Percentiles rank a stretch among this genome's conserved stretches.
These are phyloP conservation scores for Leccinum disarticulatum DNA, from an alignment of 768 basidiomycete species.

Conservation along the genomic window DNA sequence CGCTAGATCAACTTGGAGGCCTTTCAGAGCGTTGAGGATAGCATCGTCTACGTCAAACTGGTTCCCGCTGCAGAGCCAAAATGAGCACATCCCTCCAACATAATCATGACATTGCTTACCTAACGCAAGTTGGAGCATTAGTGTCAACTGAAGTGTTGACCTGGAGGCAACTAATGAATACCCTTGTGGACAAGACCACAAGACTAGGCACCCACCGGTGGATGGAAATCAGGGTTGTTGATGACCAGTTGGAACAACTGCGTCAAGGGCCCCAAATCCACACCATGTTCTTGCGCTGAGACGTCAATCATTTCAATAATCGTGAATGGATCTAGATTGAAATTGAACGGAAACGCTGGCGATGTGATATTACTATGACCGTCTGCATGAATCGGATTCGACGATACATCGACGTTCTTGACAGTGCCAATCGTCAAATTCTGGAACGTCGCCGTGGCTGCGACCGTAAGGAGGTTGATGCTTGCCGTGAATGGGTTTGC, in stretches of 20 bases:
- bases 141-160: slow-evolving; percentile 56
- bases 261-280: slow-evolving; percentile 60
- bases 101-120: slow-evolving; percentile 33
- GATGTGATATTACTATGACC: slow-evolving; percentile 63
- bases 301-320: slow-evolving; percentile 57
- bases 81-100: slow-evolving; percentile 4
- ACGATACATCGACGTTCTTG: slow-evolving; percentile 51
- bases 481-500: slow-evolving; percentile 72
- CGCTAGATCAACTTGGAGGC: slow-evolving; percentile 56
- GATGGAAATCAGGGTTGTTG: slow-evolving; percentile 49
- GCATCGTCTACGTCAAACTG: slow-evolving; percentile 63
- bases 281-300: slow-evolving; percentile 51
- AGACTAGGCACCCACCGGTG: slow-evolving; percentile 39
- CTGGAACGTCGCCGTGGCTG: slow-evolving; percentile 54
- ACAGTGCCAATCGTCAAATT: slow-evolving; percentile 59
- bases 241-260: slow-evolving; percentile 55
- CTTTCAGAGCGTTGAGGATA: slow-evolving; percentile 60
- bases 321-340: slow-evolving; percentile 61
- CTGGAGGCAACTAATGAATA: slow-evolving; percentile 29
- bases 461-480: slow-evolving; percentile 59
- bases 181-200: neutral
- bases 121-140: slow-evolving; percentile 55
- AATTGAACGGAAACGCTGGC: slow-evolving; percentile 53
- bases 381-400: slow-evolving; percentile 55
- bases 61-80: slow-evolving; percentile 45